Evolutionary conservation across 2,329 filamentous ascomycete genomes (phyloP), one percentile per base, ranked within the genome.

Genomic region (Leptographium lundbergii): DNA sequence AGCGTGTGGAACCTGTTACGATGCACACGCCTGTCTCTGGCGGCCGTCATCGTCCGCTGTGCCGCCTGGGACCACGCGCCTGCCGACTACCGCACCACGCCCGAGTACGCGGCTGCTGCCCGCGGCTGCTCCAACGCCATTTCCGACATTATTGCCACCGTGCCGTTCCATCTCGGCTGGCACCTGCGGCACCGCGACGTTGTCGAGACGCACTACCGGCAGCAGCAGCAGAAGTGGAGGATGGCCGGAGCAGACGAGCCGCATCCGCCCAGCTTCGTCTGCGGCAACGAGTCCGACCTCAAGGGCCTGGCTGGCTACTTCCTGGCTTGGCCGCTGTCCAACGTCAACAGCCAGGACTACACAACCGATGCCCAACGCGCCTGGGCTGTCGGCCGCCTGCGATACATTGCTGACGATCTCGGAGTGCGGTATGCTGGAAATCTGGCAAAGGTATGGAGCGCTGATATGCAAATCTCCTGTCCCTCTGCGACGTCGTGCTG

Each of bases 131-230:
- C 73, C 47, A 77, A 81, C 53, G 74, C 74, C 57, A 81, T 85
- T 62, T 75, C 76, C 3, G 82, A 85, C 63, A 78, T 85, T 45
- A 75, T 85, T 57, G 80, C 82, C 1, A 80, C 77, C 2, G 77
- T 84, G n/a, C 82, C 82, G 0, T 85, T 79, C 63, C 77, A 81
- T 65, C 73, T 86, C 2, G 81, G 81, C 48, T 84, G 81, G 80
- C 79, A 80, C 59, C 69, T 74, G 13, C 67, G 72, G 50, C 68
- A 68, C 22, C 68, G 70, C 48, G 73, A 74, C 48, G 65, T 79
- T 4, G 27, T 32, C 27, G n/a, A 32, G 13, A 34, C 6, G 27
- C 51, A 32, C 25, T 39, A 17, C 27, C 10, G 27, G 14, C 10
- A 24, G 19, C n/a, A 53, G 51, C 27, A 14, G 19, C 25, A 34